Evolutionary conservation across 2,329 filamentous ascomycete species (phyloP).

Genomic region (Rutstroemia sp.): DNA sequence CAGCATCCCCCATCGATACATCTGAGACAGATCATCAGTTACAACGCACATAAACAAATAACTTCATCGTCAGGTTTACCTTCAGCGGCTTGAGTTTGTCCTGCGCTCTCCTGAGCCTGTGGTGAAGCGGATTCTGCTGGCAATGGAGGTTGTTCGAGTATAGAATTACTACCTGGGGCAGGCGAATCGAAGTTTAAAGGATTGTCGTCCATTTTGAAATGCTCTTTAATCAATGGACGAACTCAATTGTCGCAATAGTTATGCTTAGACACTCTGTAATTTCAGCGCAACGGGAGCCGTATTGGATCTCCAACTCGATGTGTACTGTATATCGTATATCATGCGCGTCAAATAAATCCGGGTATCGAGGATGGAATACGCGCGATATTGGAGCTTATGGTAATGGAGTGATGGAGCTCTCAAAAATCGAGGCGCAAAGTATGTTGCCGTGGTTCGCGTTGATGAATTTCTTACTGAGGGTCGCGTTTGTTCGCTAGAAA

Average conservation of each 20-base stretch:
- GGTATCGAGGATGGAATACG: background rate
- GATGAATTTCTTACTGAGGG: slow-evolving; percentile 7
- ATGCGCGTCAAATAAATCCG: slow-evolving; percentile 8
- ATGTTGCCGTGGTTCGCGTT: slow-evolving; percentile 7
- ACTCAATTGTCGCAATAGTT: slow-evolving; percentile 27
- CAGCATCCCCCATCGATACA: slow-evolving; percentile 53
- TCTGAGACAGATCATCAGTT: slow-evolving; percentile 37
- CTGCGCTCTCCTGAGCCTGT: slow-evolving; percentile 23
- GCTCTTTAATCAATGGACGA: slow-evolving; percentile 13
- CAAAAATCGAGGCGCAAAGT: slow-evolving; percentile 7
- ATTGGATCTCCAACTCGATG: slow-evolving; percentile 10
- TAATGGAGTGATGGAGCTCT: slow-evolving; percentile 4
- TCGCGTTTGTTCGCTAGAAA: slow-evolving; percentile 5
- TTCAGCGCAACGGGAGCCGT: slow-evolving; percentile 12
- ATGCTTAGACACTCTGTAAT: slow-evolving; percentile 3
- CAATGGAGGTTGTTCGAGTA: slow-evolving; percentile 47
- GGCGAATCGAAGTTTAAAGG: slow-evolving; percentile 51
- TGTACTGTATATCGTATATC: slow-evolving; percentile 9
- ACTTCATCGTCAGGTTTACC: slow-evolving; percentile 33
- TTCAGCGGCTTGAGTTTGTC: slow-evolving; percentile 34
- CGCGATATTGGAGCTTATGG: background rate
- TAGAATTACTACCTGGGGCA: slow-evolving; percentile 47
- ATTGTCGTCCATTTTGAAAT: slow-evolving; percentile 49
- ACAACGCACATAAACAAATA: slow-evolving; percentile 3
- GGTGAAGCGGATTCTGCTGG: slow-evolving; percentile 34